These are phyloP conservation scores for Gossypium raimondii DNA, from an alignment of 345 rosid genomes.

Conservation along the genomic window DNA sequence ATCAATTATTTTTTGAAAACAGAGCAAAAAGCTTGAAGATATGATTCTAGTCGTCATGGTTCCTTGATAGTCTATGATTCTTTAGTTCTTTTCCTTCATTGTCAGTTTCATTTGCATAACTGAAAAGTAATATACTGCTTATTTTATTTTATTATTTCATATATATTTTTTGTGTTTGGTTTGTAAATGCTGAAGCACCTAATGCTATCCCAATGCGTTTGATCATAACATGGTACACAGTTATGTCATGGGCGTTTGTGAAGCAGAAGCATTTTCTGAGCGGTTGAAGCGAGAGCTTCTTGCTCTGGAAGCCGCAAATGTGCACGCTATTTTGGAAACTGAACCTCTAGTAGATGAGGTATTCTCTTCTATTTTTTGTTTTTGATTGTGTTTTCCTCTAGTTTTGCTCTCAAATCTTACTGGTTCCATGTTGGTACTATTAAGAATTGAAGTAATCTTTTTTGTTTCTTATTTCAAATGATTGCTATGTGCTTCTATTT, in stretches of 20 bases:
- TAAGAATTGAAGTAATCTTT: background rate
- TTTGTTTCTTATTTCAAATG: background rate
- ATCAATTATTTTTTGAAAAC: background rate
- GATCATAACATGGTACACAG: slow-evolving; percentile 36
- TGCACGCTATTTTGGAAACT: slow-evolving; percentile 97
- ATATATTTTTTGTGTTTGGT: background rate
- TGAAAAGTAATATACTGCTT: slow-evolving; percentile 5
- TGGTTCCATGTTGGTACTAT: background rate
- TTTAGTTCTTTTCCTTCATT: background rate
- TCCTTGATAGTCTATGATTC: slow-evolving; percentile 1
- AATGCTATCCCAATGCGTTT: slow-evolving; percentile 12
- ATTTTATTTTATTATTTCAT: background rate
- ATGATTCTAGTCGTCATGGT: background rate
- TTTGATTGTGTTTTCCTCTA: slow-evolving; percentile 1
- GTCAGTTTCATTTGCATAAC: slow-evolving; percentile 10
- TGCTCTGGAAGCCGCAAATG: slow-evolving; percentile 98
- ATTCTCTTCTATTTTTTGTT: slow-evolving; percentile 14
- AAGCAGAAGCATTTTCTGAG: slow-evolving; percentile 98
- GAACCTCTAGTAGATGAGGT: slow-evolving; percentile 94
- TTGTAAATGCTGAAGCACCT: background rate
- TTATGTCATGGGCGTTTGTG: slow-evolving; percentile 96
- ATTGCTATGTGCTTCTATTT: background rate
- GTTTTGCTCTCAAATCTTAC: background rate
- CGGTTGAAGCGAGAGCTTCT: slow-evolving; percentile 95
- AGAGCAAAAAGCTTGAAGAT: background rate